Conservation (phyloP, 495 filamentous ascomycete genomes). For the Tetracladium marchalianum region DNA sequence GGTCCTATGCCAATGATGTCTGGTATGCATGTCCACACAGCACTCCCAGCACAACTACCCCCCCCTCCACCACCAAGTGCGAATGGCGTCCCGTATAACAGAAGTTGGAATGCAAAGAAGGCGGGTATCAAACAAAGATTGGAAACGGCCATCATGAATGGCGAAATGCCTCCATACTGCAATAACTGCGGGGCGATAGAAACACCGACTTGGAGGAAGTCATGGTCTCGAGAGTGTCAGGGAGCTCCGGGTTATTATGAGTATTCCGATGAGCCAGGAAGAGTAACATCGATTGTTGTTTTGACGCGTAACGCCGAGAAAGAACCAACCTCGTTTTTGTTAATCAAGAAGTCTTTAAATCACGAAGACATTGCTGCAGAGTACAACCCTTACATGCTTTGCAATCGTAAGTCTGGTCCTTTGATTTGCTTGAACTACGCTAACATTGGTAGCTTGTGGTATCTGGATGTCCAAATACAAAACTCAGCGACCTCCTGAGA, state of each 20-base stretch:
- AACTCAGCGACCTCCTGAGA: constrained; percentile 67
- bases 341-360: constrained; percentile 68
- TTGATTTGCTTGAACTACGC: constrained; percentile 2
- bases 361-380: constrained; percentile 46
- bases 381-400: constrained; percentile 64
- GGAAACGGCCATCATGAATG: constrained; percentile 54
- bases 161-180: constrained; percentile 76
- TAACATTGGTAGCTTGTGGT: constrained; percentile 55
- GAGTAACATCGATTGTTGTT: constrained; percentile 54
- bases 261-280: constrained; percentile 54
- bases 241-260: constrained; percentile 54
- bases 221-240: constrained; percentile 58
- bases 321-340: constrained; percentile 48
- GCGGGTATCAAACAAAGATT: constrained; percentile 53
- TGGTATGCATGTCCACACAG: background rate
- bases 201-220: constrained; percentile 90
- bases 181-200: constrained; percentile 89
- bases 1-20: constrained; percentile 15
- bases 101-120: constrained; percentile 32
- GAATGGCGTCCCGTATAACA: constrained; percentile 5
- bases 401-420: constrained; percentile 49
- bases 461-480: constrained; percentile 87
- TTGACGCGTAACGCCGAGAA: constrained; percentile 49
- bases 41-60: background rate
- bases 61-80: constrained; percentile 1